Evolutionary conservation across 2,329 filamentous ascomycete genomes (phyloP), one percentile per base, ranked within the genome.

Genomic region (Colletotrichum ledebouriae): DNA sequence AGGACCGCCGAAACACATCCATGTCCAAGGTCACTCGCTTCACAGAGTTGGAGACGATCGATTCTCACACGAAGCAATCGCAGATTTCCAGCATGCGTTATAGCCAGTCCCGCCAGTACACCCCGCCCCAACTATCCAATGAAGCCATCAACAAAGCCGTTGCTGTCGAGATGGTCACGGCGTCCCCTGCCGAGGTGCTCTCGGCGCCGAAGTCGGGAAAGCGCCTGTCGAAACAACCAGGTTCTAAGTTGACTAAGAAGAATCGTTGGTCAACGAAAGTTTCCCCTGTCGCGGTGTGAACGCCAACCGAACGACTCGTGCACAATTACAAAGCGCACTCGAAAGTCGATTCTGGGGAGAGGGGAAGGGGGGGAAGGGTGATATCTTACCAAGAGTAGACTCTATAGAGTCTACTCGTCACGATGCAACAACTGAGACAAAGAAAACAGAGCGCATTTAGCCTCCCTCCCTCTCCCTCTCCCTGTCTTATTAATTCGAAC

Each of bases 11-110:
- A 59, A 64, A 42, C n/a, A 41, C 41, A 29, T 71, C 71, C 9
- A 76, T 75, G 53, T 64, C 71, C 53, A 72, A 72, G 60, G 66
- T 70, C 22, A 71, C 73, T n/a, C 71, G 74, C n/a, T 76, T 78
- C 61, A 71, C 74, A 1, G 77, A 78, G 50, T 59, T 77, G 15
- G 75, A 77, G 55, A 73, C 73, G 7, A 77, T 79, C 56, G 71
- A 76, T n/a, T 75, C 77, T 3, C 65, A 73, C 53, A 47, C 73
- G 1, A 73, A 72, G 57, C 20, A 70, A 49, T n/a, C 59, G 59
- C 13, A 44, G 12, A 39, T 63, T 13, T 63, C 61, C 20, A n/a
- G 42, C 15, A 42, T 65, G 7, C 65, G 66, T 13, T 68, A 55
- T 15, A 39, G 55, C 12, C 20, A 46, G 20, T n/a, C 64, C 46